Base-by-base conservation (phyloP, 257 asterid genomes). In the Nicotiana attenuata region DNA sequence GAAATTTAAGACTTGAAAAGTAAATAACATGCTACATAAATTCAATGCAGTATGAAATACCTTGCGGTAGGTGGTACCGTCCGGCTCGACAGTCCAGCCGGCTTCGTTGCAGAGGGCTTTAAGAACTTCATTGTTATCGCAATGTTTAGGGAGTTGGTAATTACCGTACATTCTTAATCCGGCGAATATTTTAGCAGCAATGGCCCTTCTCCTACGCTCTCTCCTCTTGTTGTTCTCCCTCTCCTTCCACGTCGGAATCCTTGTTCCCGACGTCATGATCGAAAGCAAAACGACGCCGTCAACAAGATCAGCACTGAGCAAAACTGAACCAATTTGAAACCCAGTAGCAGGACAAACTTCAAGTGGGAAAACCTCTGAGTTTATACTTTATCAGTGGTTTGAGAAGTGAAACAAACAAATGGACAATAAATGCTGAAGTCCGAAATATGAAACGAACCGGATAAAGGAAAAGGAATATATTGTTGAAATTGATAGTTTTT, bases 41-140 rank as follows among this genome's bases (percentile, higher is more conserved):
- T 38, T 38, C 3, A 61, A 79, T 47, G 35, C 47, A 16, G 1
- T 5, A 50, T 5, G 1, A 66, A 61, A 28, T 81, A 92, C 97
- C 89, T 91, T 89, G 59, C 94, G 93, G 55, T 92, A 92, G 83
- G 97, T 92, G 78, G 97, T 91, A 83, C 94, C 97, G 41, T 91
- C 97, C 59, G 88, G 89, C 69, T 91, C 91, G 6, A 92, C 97
- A 20, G 85, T 88, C 97, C 97, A 92, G 22, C 97, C 97, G 28
- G 97, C 97, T 59, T 91, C 90, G 24, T 83, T 71, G 86, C 97
- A 92, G 90, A 91, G 92, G 14, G 97, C 94, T 83, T 91, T 92
- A n/a, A 92, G 94, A 33, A 92, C 97, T 65, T 92, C 97, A 84
- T 92, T 92, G 65, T 92, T 92, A 87, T 92, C 94, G 52, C 97